Evolutionary conservation across 1,284 basidiomycete species (phyloP).

Genomic region (Malassezia slooffiae): DNA sequence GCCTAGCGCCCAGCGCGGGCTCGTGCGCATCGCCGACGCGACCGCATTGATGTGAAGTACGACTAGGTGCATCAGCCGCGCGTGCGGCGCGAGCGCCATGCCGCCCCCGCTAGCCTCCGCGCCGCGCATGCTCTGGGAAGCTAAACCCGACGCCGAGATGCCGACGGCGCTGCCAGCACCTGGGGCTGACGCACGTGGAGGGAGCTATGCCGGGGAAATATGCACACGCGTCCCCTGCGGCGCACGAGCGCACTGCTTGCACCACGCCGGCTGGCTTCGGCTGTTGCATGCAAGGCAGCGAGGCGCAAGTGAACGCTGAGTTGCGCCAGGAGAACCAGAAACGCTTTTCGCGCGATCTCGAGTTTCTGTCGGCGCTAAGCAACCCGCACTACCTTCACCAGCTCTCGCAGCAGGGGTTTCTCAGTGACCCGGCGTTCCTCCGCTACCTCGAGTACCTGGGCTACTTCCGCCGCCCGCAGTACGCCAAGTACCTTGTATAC

Average conservation of each 20-base stretch:
- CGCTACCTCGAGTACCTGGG: constrained; percentile 31
- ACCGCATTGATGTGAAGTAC: constrained; percentile 80
- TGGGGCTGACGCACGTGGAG: neutral
- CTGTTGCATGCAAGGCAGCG: too few species aligned
- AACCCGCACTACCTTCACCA: constrained; percentile 37
- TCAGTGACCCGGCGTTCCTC: constrained; percentile 24
- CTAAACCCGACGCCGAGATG: too few species aligned
- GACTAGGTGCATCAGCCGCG: constrained; percentile 56
- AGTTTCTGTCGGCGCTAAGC: constrained; percentile 37
- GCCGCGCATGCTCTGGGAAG: too few species aligned
- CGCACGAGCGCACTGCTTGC: too few species aligned
- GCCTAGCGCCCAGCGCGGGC: constrained; percentile 26
- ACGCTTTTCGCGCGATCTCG: constrained; percentile 33
- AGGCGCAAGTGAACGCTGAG: too few species aligned
- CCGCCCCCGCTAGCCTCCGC: too few species aligned
- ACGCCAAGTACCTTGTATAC: constrained; percentile 36
- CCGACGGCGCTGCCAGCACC: too few species aligned
- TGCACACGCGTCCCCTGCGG: too few species aligned
- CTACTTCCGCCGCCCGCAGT: constrained; percentile 31
- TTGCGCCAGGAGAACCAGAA: constrained; percentile 20
- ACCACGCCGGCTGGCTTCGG: too few species aligned
- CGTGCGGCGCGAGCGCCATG: neutral
- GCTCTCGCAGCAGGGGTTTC: constrained; percentile 25
- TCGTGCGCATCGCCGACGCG: constrained; percentile 87
- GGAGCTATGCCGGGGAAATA: constrained; percentile 5